A percentile compares a stretch with the other conserved stretches of the same genome.
These are phyloP conservation scores for Chalara sp. DNA, from an alignment of 2,329 filamentous ascomycete genomes.

Conservation along the genomic window DNA sequence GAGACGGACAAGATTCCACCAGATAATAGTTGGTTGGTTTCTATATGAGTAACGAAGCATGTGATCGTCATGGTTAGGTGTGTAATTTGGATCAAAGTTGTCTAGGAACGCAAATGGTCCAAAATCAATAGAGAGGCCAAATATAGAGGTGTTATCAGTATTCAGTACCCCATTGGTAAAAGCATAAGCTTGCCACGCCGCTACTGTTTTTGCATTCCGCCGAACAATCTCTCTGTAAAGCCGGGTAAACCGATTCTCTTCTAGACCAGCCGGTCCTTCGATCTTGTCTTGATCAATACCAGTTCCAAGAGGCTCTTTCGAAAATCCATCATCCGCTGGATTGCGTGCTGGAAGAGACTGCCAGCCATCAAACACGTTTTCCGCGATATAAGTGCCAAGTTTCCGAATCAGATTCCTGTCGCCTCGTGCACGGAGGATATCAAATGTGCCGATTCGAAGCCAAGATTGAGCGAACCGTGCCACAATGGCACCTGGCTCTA, in stretches of 20 bases:
- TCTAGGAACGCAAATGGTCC: constrained; percentile 98
- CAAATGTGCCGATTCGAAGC: constrained; percentile 93
- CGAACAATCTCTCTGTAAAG: constrained; percentile 83
- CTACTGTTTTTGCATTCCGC: constrained; percentile 81
- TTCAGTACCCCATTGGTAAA: constrained; percentile 99
- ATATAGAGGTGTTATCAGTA: constrained; percentile 93
- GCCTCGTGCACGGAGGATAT: constrained; percentile 76
- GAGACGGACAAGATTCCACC: constrained; percentile 95
- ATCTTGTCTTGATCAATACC: constrained; percentile 50
- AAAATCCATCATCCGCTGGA: constrained; percentile 42
- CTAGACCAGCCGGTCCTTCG: constrained; percentile 59
- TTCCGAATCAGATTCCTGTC: constrained; percentile 68
- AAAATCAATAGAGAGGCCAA: constrained; percentile 86
- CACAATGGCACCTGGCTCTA: constrained; percentile 90
- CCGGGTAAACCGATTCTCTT: constrained; percentile 81
- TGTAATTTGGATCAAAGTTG: constrained; percentile 90
- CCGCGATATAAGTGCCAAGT: constrained; percentile 75
- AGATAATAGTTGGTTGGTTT: constrained; percentile 92
- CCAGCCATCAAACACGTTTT: constrained; percentile 86
- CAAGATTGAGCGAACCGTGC: constrained; percentile 85
- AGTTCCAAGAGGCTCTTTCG: constrained; percentile 30
- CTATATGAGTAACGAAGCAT: constrained; percentile 83
- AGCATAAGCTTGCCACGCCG: constrained; percentile 95
- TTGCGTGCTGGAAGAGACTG: constrained; percentile 63
- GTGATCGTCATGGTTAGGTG: constrained; percentile 92